Evolutionary conservation across 495 filamentous ascomycete species (phyloP).

Genomic region (Letharia columbiana): DNA sequence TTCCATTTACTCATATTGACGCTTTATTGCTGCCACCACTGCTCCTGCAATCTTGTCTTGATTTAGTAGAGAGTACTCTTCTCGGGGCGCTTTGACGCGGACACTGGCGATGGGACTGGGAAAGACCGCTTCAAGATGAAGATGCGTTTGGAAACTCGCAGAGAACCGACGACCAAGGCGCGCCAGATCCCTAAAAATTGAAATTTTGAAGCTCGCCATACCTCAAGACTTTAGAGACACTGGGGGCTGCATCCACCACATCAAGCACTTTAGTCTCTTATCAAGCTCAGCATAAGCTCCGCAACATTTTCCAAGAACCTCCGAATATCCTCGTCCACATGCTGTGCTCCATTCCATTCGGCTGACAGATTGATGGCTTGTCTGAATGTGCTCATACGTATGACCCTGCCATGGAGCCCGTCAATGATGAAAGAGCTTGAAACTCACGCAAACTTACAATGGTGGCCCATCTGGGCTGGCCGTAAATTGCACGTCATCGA

Average conservation of each 20-base stretch:
- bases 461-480: slow-evolving; percentile 8
- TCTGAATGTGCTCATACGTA: slow-evolving; percentile 12
- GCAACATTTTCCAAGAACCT: neutral
- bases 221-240: neutral
- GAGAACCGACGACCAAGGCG: neutral
- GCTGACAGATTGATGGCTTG: slow-evolving; percentile 5
- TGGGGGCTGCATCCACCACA: neutral
- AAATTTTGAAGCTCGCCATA: neutral
- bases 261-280: neutral
- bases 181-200: neutral
- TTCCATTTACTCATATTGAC: neutral
- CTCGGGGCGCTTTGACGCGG: neutral
- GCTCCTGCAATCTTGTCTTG: neutral
- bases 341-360: slow-evolving; percentile 8
- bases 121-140: neutral
- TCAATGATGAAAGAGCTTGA: neutral
- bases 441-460: neutral
- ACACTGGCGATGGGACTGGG: neutral
- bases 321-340: neutral
- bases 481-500: slow-evolving; percentile 9
- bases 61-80: neutral
- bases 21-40: neutral
- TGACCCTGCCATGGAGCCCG: neutral
- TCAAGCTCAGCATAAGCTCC: slow-evolving; percentile 9
- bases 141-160: neutral